A percentile compares a stretch with the other conserved stretches of the same genome.
Evolutionary conservation across 306 rosid species (phyloP).

Genomic region (Cucumis sativus): DNA sequence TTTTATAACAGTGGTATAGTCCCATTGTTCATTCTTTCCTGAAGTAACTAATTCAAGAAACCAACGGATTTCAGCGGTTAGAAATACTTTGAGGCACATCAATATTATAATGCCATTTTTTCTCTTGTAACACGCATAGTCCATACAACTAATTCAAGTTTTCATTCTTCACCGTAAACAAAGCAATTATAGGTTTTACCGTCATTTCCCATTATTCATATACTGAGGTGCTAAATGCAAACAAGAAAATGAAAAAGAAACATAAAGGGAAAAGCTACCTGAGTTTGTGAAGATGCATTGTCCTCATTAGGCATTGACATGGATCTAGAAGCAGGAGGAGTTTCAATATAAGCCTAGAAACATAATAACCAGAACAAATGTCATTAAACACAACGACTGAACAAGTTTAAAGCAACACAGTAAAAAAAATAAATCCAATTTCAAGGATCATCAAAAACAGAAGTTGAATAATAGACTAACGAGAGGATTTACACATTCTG

Average conservation of each 20-base stretch:
- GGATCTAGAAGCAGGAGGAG: constrained; percentile 15
- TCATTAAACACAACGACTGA: background rate
- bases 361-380: background rate
- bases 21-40: background rate
- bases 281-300: constrained; percentile 35
- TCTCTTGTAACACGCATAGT: background rate
- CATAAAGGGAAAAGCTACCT: constrained; percentile 28
- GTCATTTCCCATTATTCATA: background rate
- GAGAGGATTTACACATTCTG: background rate
- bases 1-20: background rate
- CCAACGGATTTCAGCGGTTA: background rate
- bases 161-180: background rate
- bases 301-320: constrained; percentile 63
- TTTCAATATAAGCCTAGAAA: background rate
- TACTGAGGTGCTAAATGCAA: constrained; percentile 4
- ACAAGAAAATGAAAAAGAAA: background rate
- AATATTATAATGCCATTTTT: background rate
- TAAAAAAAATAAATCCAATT: background rate
- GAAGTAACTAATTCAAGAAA: background rate
- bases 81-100: background rate
- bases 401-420: background rate
- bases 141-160: background rate
- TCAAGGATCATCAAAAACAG: background rate
- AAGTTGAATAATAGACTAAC: background rate
- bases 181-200: background rate